A percentile compares a stretch with the other conserved stretches of the same genome.
Evolutionary conservation across 345 rosid species (phyloP).

Genomic region (Eucalyptus cloeziana): DNA sequence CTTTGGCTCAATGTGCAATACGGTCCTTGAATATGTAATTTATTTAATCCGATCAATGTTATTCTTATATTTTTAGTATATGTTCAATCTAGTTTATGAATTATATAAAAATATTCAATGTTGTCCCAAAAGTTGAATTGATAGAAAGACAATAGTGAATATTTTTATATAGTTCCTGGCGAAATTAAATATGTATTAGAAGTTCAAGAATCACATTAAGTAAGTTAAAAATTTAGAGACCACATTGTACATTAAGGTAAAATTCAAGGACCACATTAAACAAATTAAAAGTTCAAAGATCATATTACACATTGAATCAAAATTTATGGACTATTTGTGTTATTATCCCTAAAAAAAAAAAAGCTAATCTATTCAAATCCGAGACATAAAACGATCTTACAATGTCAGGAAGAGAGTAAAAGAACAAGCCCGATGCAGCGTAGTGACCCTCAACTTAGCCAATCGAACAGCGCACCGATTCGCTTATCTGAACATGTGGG

Average conservation of each 20-base stretch:
- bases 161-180: rapidly evolving
- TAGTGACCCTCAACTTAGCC: neutral
- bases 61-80: too few species aligned
- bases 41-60: too few species aligned
- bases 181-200: too few species aligned
- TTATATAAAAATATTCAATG: too few species aligned
- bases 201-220: rapidly evolving
- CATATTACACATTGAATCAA: too few species aligned
- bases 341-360: too few species aligned
- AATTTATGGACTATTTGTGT: rapidly evolving
- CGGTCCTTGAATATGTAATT: rapidly evolving
- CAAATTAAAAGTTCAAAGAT: too few species aligned
- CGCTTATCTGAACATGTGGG: neutral
- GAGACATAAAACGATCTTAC: neutral
- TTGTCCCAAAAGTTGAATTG: rapidly evolving
- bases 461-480: neutral
- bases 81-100: too few species aligned
- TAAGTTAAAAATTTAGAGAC: rapidly evolving
- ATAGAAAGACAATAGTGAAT: rapidly evolving
- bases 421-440: neutral
- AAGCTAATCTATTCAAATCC: neutral
- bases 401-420: neutral
- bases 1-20: rapidly evolving
- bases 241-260: too few species aligned
- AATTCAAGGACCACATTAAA: rapidly evolving